phyloP scores from a whole-genome alignment of 1,284 basidiomycete genomes.

The Rhodotorula sp. region DNA sequence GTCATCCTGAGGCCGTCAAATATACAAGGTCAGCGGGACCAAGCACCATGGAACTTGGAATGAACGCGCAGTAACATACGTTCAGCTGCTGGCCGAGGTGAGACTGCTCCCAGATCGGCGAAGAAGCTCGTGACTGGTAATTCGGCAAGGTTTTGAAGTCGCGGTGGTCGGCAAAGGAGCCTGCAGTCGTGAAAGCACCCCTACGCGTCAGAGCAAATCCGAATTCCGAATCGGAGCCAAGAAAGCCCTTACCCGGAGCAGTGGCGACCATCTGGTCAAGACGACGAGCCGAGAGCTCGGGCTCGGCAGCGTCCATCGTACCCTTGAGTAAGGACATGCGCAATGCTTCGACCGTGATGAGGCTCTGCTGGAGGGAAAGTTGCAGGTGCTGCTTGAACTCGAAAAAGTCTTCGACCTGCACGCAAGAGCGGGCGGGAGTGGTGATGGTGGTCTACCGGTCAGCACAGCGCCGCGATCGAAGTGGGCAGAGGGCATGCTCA shows the following conservation, averaged over 20 bases:
- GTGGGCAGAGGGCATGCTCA: slow-evolving; percentile 41
- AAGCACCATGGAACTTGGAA: too few relatives aligned
- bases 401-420: slow-evolving; percentile 76
- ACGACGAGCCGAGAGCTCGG: slow-evolving; percentile 53
- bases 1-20: slow-evolving; percentile 54
- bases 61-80: slow-evolving; percentile 52
- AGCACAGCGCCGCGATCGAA: neutral
- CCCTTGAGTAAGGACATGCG: slow-evolving; percentile 77
- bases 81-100: slow-evolving; percentile 63
- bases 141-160: slow-evolving; percentile 74
- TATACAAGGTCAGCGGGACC: too few relatives aligned
- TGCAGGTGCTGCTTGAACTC: slow-evolving; percentile 71
- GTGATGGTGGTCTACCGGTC: too few relatives aligned
- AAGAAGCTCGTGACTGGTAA: slow-evolving; percentile 63
- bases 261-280: slow-evolving; percentile 57
- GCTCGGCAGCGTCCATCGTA: slow-evolving; percentile 51
- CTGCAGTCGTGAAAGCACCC: neutral
- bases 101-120: slow-evolving; percentile 63
- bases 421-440: neutral
- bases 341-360: slow-evolving; percentile 73
- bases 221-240: too few relatives aligned
- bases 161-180: slow-evolving; percentile 62
- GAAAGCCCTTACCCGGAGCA: neutral
- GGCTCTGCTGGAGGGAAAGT: slow-evolving; percentile 73
- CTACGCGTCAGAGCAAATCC: neutral